Conservation (phyloP, 768 basidiomycete species). For the Lactarius hengduanensis region DNA sequence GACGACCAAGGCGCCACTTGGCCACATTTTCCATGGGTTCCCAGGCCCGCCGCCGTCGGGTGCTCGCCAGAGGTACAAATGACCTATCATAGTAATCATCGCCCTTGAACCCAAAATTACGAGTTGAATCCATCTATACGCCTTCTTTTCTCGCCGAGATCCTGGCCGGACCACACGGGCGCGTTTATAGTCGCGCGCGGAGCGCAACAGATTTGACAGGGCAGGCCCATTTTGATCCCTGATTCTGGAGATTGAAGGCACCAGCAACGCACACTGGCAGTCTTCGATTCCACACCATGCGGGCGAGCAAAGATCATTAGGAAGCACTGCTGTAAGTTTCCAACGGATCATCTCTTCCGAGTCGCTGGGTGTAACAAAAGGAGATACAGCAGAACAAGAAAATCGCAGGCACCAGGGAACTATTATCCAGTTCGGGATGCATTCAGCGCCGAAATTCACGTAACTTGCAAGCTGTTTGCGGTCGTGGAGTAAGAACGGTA, state of each 20-base stretch:
- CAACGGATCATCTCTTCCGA: too few species aligned
- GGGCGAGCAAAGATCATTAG: too few species aligned
- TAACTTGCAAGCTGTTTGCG: neutral
- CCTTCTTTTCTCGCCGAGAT: neutral
- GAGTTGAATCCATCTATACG: neutral
- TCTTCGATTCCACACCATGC: too few species aligned
- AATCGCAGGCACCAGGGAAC: too few species aligned
- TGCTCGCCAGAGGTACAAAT: neutral
- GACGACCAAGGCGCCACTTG: too few species aligned
- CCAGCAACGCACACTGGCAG: neutral
- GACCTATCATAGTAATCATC: neutral
- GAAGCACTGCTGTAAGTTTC: too few species aligned
- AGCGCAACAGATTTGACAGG: neutral
- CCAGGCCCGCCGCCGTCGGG: too few species aligned
- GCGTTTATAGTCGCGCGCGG: neutral
- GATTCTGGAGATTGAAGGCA: neutral
- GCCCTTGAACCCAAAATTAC: neutral
- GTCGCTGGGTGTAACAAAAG: too few species aligned
- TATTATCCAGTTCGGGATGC: neutral
- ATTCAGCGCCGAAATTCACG: neutral
- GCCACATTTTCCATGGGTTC: neutral
- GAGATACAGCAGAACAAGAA: too few species aligned
- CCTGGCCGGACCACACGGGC: neutral
- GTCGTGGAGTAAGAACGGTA: slow-evolving; percentile 28
- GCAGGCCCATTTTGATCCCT: neutral